These are phyloP conservation scores for Phoma sp. DNA, from an alignment of 2,329 filamentous ascomycete species.

Conservation along the genomic window DNA sequence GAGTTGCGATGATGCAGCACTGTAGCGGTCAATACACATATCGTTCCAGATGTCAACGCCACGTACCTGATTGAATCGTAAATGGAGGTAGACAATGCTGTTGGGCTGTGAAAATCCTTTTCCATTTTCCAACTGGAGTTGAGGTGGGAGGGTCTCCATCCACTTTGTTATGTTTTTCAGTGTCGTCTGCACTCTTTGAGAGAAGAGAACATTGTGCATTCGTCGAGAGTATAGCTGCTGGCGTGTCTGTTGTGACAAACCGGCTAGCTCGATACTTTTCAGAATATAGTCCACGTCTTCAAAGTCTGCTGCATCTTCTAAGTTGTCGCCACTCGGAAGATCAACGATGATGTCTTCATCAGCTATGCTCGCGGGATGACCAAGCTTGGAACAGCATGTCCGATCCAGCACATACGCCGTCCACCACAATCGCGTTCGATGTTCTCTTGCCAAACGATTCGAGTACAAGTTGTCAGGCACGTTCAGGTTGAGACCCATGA, in stretches of 20 bases:
- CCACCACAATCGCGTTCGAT: slow-evolving; percentile 46
- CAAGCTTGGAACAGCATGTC: slow-evolving; percentile 45
- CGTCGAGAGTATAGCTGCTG: slow-evolving; percentile 38
- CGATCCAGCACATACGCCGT: slow-evolving; percentile 44
- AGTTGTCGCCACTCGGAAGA: slow-evolving; percentile 47
- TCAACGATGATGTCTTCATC: slow-evolving; percentile 51
- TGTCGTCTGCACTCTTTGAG: slow-evolving; percentile 46
- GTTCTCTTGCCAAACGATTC: slow-evolving; percentile 43
- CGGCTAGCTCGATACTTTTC: slow-evolving; percentile 51
- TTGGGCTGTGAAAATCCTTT: slow-evolving; percentile 24
- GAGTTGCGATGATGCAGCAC: slow-evolving; percentile 41
- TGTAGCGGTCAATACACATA: slow-evolving; percentile 7
- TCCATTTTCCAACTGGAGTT: slow-evolving; percentile 40
- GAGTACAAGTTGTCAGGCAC: slow-evolving; percentile 50
- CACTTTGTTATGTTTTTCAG: slow-evolving; percentile 47
- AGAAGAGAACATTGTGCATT: slow-evolving; percentile 35
- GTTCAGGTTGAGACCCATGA: slow-evolving; percentile 55
- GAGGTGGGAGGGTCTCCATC: slow-evolving; percentile 45
- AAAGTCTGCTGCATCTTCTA: slow-evolving; percentile 39
- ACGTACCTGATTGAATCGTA: slow-evolving; percentile 41
- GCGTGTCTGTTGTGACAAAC: slow-evolving; percentile 36
- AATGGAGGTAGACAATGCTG: slow-evolving; percentile 46
- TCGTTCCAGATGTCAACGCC: neutral
- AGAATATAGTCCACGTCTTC: slow-evolving; percentile 48
- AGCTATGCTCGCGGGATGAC: slow-evolving; percentile 39